phyloP scores from a whole-genome alignment of 2,329 filamentous ascomycete species.

The Diaporthe vaccinii region DNA sequence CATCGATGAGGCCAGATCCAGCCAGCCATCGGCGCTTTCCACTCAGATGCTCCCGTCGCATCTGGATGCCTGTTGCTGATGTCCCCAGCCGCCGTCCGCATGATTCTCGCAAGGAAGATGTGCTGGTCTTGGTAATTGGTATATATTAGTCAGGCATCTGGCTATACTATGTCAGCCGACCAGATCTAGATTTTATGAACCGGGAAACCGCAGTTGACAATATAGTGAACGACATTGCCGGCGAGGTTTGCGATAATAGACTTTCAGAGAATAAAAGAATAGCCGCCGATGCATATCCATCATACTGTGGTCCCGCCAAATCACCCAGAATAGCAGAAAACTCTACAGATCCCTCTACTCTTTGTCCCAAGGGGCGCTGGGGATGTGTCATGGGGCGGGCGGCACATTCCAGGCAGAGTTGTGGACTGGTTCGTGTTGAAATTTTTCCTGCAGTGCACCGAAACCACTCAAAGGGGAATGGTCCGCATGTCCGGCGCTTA shows the following conservation, averaged over 20 bases:
- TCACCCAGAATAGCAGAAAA: background rate
- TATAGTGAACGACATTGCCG: too few relatives aligned
- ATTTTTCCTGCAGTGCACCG: background rate
- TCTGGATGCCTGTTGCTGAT: background rate
- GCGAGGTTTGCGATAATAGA: too few relatives aligned
- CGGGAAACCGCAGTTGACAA: too few relatives aligned
- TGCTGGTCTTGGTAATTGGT: background rate
- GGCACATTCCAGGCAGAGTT: too few relatives aligned
- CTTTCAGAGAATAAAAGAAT: background rate
- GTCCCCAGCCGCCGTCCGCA: background rate
- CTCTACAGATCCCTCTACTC: background rate
- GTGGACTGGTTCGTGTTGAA: background rate
- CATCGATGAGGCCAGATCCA: background rate
- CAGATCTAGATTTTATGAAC: background rate
- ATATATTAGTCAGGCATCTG: background rate
- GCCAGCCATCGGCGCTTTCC: background rate
- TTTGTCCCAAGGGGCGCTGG: too few relatives aligned
- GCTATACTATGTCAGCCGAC: background rate
- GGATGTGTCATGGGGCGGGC: background rate
- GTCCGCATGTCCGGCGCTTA: background rate
- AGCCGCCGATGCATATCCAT: background rate
- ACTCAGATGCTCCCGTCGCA: background rate
- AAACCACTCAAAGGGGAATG: background rate
- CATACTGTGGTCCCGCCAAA: background rate
- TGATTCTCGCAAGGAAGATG: background rate